phyloP scores from a whole-genome alignment of 768 basidiomycete species.

The Paxillus involutus region DNA sequence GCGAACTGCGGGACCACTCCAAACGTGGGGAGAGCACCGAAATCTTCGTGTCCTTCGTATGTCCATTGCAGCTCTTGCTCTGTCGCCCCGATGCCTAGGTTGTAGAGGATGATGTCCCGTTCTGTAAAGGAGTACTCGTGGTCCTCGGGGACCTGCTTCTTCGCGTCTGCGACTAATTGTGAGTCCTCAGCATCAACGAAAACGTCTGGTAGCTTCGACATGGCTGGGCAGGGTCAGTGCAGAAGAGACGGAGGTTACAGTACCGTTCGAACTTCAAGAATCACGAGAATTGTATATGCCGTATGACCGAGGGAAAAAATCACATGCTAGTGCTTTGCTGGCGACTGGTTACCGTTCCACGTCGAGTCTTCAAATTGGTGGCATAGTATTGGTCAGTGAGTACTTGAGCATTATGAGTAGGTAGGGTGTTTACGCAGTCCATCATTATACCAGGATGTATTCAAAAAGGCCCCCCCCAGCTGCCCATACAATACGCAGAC shows the following conservation, averaged over 20 bases:
- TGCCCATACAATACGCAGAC: not conserved
- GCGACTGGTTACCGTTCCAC: no score
- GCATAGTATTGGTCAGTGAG: no score
- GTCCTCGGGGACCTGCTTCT: conserved; percentile 55
- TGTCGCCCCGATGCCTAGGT: conserved; percentile 91
- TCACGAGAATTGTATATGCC: no score
- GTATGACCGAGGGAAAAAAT: no score
- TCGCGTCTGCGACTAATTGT: conserved; percentile 77
- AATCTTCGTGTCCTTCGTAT: conserved; percentile 86
- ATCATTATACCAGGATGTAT: no score
- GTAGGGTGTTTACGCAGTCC: no score
- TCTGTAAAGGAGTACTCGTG: conserved; percentile 77
- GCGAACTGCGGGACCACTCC: conserved; percentile 92
- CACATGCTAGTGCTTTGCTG: no score
- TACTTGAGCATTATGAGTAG: no score
- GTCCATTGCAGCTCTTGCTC: conserved; percentile 91
- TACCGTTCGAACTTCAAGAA: no score
- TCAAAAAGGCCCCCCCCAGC: no score
- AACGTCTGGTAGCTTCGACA: conserved; percentile 44
- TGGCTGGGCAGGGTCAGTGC: conserved; percentile 7
- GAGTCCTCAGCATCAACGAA: conserved; percentile 83
- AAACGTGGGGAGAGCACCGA: conserved; percentile 87
- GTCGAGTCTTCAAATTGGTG: no score
- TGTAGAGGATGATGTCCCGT: conserved; percentile 92
- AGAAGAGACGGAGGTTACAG: not conserved